Conservation (phyloP, 2,329 filamentous ascomycete genomes). For the Podosphaera aphanis region DNA sequence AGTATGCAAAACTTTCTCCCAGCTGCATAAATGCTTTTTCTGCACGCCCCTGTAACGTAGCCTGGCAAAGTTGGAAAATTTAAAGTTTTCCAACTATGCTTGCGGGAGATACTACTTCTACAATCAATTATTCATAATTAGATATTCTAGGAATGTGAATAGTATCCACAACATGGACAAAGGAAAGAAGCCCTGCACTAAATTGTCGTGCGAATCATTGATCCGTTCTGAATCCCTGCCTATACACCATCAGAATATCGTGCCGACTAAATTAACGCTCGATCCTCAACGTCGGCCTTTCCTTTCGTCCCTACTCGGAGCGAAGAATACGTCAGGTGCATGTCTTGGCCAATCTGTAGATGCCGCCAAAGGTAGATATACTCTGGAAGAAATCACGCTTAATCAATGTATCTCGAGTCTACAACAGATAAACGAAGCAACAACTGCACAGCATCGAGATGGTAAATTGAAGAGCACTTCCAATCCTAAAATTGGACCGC, state of each 20-base stretch:
- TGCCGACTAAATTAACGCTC: conserved; percentile 7
- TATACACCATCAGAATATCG: conserved; percentile 4
- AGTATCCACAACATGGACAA: background rate
- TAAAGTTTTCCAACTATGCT: too few relatives aligned
- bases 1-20: too few relatives aligned
- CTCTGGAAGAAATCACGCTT: conserved; percentile 29
- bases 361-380: conserved; percentile 15
- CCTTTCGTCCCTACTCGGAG: conserved; percentile 14
- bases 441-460: conserved; percentile 23
- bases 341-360: conserved; percentile 16
- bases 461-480: conserved; percentile 22
- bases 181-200: conserved; percentile 1
- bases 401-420: conserved; percentile 34
- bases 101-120: too few relatives aligned
- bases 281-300: conserved; percentile 12
- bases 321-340: conserved; percentile 13
- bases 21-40: too few relatives aligned
- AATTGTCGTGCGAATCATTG: background rate
- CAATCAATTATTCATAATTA: too few relatives aligned
- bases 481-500: conserved; percentile 22
- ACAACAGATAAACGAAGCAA: conserved; percentile 27
- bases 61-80: too few relatives aligned
- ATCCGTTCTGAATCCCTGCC: background rate
- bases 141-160: background rate
- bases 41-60: too few relatives aligned